Conservation (phyloP, 2,329 filamentous ascomycete species). For the Lizonia empirigonia region DNA sequence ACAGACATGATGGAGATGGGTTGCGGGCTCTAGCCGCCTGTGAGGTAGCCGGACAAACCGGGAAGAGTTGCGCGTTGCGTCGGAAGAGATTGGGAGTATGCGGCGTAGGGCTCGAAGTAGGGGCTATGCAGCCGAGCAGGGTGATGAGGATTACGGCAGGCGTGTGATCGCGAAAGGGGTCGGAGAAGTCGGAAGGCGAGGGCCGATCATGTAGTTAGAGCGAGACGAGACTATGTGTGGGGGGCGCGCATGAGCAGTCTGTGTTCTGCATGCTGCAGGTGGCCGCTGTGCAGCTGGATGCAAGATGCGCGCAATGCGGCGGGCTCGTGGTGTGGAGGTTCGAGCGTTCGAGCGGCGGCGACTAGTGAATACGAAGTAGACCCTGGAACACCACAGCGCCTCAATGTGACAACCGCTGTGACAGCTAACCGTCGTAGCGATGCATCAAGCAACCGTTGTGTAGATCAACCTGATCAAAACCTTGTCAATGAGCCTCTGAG, state of each 20-base stretch:
- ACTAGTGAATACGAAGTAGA: no score
- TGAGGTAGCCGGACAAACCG: conserved; percentile 36
- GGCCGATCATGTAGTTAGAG: conserved; percentile 26
- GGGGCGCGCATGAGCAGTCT: conserved; percentile 14
- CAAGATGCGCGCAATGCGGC: conserved; percentile 30
- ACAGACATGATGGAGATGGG: conserved; percentile 34
- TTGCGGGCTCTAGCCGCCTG: conserved; percentile 43
- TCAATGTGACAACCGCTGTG: not conserved
- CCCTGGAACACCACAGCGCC: conserved; percentile 1
- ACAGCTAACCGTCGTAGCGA: not conserved
- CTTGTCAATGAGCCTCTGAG: not conserved
- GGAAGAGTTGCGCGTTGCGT: conserved; percentile 10
- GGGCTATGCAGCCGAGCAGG: conserved; percentile 32
- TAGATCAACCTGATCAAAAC: not conserved
- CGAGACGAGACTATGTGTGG: conserved; percentile 7
- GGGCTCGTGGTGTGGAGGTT: conserved; percentile 28
- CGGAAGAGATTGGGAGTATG: conserved; percentile 1
- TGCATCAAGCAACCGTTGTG: not conserved
- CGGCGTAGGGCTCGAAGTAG: conserved; percentile 24
- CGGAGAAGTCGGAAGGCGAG: conserved; percentile 17
- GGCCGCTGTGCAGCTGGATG: conserved; percentile 33
- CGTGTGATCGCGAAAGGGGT: conserved; percentile 31
- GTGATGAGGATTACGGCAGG: conserved; percentile 24
- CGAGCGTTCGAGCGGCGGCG: conserved; percentile 13
- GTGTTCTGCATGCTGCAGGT: conserved; percentile 27